Evolutionary conservation across 2,329 filamentous ascomycete species (phyloP).

Genomic region (Fusarium musae): DNA sequence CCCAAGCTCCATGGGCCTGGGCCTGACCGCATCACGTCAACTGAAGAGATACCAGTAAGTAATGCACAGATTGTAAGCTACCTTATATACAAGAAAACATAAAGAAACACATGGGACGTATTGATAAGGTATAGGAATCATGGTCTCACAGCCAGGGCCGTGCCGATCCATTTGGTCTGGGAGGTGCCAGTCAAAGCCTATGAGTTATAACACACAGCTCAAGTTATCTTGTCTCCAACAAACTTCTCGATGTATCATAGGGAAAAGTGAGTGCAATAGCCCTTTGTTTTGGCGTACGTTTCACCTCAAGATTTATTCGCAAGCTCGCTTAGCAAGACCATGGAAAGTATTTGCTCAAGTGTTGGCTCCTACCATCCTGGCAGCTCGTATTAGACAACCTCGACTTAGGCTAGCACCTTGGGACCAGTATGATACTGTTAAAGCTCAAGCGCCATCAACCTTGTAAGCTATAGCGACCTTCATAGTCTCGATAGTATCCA

Average conservation of each 20-base stretch:
- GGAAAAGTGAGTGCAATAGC: background rate
- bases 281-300: background rate
- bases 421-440: conserved; percentile 2
- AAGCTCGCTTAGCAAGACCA: conserved; percentile 19
- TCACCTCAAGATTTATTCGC: conserved; percentile 16
- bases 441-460: conserved; percentile 13
- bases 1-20: background rate
- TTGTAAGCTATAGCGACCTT: conserved; percentile 23
- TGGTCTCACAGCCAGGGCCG: conserved; percentile 33
- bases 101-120: background rate
- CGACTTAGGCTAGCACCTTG: conserved; percentile 1
- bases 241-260: conserved; percentile 13
- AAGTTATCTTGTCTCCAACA: conserved; percentile 9
- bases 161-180: conserved; percentile 32
- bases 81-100: background rate
- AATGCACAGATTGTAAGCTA: background rate
- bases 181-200: background rate
- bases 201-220: background rate
- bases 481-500: conserved; percentile 23
- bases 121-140: no score
- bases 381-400: conserved; percentile 23
- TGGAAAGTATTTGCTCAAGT: conserved; percentile 12
- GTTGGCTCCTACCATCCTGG: conserved; percentile 29
- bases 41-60: background rate
- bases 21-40: background rate